These are phyloP conservation scores for Fusarium heterosporum DNA, from an alignment of 2,329 filamentous ascomycete species.

Conservation along the genomic window DNA sequence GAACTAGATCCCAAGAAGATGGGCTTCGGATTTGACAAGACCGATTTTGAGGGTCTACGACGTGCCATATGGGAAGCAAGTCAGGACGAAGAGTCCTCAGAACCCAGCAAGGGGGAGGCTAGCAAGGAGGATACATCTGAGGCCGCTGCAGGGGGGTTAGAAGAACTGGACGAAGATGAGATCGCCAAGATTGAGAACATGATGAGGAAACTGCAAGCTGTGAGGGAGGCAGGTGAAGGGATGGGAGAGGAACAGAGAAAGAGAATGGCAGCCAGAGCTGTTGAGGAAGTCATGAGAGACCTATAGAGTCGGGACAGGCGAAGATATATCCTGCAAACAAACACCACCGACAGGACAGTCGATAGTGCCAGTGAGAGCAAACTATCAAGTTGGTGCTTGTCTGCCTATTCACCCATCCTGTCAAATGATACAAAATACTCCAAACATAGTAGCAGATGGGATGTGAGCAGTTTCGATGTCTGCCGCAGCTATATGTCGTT, in stretches of 20 bases:
- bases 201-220: slow-evolving; percentile 73
- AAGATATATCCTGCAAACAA: background rate
- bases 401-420: background rate
- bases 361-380: background rate
- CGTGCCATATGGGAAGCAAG: slow-evolving; percentile 63
- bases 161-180: slow-evolving; percentile 62
- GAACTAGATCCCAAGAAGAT: slow-evolving; percentile 61
- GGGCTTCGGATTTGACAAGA: slow-evolving; percentile 63
- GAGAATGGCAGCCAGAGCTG: slow-evolving; percentile 69
- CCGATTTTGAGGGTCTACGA: slow-evolving; percentile 65
- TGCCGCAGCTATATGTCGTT: background rate
- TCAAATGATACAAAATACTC: background rate
- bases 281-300: slow-evolving; percentile 73
- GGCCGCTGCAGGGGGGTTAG: slow-evolving; percentile 51
- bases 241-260: slow-evolving; percentile 71
- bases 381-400: background rate
- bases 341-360: background rate
- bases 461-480: background rate
- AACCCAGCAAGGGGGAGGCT: slow-evolving; percentile 20
- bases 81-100: slow-evolving; percentile 36
- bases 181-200: slow-evolving; percentile 71
- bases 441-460: background rate
- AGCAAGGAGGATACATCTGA: slow-evolving; percentile 24
- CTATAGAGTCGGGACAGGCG: slow-evolving; percentile 50
- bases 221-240: slow-evolving; percentile 68